These are phyloP conservation scores for Ottelia alismoides DNA, from an alignment of 106 monocot species.

Conservation along the genomic window DNA sequence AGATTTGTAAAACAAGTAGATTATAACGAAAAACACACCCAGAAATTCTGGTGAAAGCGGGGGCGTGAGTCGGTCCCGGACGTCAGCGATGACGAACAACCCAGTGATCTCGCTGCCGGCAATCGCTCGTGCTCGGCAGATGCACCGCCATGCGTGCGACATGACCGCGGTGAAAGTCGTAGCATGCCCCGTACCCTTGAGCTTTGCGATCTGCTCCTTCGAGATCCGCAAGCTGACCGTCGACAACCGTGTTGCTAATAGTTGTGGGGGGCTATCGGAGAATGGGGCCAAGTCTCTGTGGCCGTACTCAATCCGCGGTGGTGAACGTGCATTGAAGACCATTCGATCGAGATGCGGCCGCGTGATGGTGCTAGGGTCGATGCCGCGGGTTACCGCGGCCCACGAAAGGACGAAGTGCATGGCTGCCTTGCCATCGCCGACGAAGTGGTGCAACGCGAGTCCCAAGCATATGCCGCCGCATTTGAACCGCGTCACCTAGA, in stretches of 20 bases:
- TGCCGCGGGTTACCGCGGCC: constrained; percentile 33
- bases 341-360: constrained; percentile 38
- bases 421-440: constrained; percentile 34
- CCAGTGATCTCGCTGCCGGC: constrained; percentile 9
- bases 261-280: no score
- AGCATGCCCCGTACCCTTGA: no score
- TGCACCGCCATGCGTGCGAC: constrained; percentile 40
- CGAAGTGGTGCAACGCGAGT: constrained; percentile 27
- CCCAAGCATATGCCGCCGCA: constrained; percentile 55
- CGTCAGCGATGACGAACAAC: constrained; percentile 28
- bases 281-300: not conserved
- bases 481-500: constrained; percentile 55
- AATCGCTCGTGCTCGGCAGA: constrained; percentile 36
- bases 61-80: constrained; percentile 23
- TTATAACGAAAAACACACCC: no score
- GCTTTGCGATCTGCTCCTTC: constrained; percentile 12
- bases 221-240: constrained; percentile 28
- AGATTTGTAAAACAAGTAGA: no score
- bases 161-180: constrained; percentile 32
- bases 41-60: constrained; percentile 28
- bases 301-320: constrained; percentile 17
- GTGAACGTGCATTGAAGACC: constrained; percentile 23
- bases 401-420: constrained; percentile 40
- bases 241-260: not conserved
- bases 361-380: not conserved